Evolutionary conservation across 768 basidiomycete genomes (phyloP), one percentile per base, ranked within the genome.

Genomic region (Leccinum obscurum): DNA sequence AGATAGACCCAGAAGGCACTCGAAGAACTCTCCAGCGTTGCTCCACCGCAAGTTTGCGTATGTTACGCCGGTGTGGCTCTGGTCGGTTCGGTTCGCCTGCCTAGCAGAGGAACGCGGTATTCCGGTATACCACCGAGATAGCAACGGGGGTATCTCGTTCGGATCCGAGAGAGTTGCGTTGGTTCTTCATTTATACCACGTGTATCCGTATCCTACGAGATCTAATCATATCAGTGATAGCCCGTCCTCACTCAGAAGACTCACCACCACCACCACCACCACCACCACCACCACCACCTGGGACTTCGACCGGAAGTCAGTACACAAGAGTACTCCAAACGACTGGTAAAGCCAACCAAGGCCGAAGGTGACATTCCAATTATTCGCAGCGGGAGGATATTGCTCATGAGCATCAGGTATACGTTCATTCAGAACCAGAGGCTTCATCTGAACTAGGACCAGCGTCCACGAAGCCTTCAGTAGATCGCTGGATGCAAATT

Each of bases 161-260:
- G 20, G 44, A 32, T 14, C 24, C 6, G 39, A 24, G 17, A 30
- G 9, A n/a, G n/a, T 5, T 17, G 14, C 9, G 55, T 52, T 8
- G 4, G 52, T 57, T 17, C 20, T 15, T 8, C 20, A 35, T 34
- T 15, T 34, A 15, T 13, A 24, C 34, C 48, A 54, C 26, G 14
- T 54, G 51, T 22, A n/a, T 26, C 34, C 37, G 6, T 1, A 44
- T 30, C 28, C 8, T 32, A 11, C 22, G 15, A 20, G 52, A 63
- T 57, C 50, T 55, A 14, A 66, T 58, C 54, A 14, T 35, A 35
- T 34, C 17, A 53, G n/a, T 49, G 59, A 54, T 52, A 10, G 34
- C n/a, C 39, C n/a, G 13, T 10, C n/a, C n/a, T 15, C 32, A 14
- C 26, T 14, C n/a, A 28, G 17, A 22, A n/a, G 20, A 24, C 49